These are phyloP conservation scores for Elongisporangium prolatum DNA, from an alignment of 352 stramenopile genomes.

Conservation along the genomic window DNA sequence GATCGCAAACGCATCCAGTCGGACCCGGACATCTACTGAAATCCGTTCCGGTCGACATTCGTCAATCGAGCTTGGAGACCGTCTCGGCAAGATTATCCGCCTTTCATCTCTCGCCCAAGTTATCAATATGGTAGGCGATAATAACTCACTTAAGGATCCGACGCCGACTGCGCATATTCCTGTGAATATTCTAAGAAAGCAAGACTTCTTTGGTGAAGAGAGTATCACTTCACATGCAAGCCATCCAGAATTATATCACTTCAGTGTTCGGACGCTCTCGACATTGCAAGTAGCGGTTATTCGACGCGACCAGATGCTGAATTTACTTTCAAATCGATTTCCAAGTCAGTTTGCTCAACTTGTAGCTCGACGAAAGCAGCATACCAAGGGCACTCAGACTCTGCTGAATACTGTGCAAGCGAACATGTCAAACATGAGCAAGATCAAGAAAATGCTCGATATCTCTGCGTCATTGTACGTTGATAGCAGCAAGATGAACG, in stretches of 20 bases:
- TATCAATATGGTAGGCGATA: neutral
- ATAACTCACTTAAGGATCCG: conserved; percentile 1
- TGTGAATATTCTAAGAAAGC: conserved; percentile 41
- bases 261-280: conserved; percentile 51
- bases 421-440: conserved; percentile 49
- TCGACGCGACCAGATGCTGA: conserved; percentile 7
- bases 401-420: conserved; percentile 17
- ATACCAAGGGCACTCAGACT: conserved; percentile 9
- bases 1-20: neutral
- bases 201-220: conserved; percentile 62
- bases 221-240: conserved; percentile 24
- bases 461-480: conserved; percentile 40
- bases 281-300: conserved; percentile 45
- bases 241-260: conserved; percentile 27
- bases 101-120: neutral
- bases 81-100: neutral
- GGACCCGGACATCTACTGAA: neutral
- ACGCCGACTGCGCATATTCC: conserved; percentile 16
- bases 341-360: neutral
- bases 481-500: conserved; percentile 25
- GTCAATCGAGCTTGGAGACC: neutral
- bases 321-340: neutral
- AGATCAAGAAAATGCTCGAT: conserved; percentile 35
- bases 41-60: neutral
- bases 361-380: conserved; percentile 3